Conservation (phyloP, 139 green algal species). For the Chlamydomonas sphaeroides region DNA sequence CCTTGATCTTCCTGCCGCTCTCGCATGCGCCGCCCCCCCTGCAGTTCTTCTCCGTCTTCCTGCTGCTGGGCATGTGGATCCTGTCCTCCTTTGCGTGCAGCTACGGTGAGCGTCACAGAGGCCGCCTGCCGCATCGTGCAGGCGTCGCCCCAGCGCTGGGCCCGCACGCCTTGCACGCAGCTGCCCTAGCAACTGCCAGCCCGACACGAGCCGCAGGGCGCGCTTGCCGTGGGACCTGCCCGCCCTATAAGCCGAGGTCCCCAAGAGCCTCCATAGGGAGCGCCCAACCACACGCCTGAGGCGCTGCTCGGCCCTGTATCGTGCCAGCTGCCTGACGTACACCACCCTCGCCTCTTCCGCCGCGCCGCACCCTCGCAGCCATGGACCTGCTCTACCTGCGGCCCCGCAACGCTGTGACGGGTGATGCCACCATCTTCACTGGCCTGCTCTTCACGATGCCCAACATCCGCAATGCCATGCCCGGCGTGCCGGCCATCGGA, state of each 20-base stretch:
- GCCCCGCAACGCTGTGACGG: background rate
- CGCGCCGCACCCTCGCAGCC: background rate
- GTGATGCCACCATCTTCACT: background rate
- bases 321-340: too few species aligned
- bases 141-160: too few species aligned
- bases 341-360: background rate
- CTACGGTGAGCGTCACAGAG: background rate
- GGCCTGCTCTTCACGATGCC: background rate
- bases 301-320: too few species aligned
- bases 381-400: background rate
- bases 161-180: too few species aligned
- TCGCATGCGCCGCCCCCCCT: too few species aligned
- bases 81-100: background rate
- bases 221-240: too few species aligned
- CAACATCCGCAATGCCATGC: conserved; percentile 1
- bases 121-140: too few species aligned
- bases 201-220: too few species aligned
- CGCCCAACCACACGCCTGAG: too few species aligned
- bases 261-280: background rate
- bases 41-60: background rate
- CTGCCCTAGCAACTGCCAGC: too few species aligned
- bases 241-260: background rate
- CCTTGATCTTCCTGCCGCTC: too few species aligned
- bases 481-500: background rate
- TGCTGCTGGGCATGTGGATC: background rate